These are phyloP conservation scores for Rhizoclosmatium sp. DNA, from an alignment of 192 early-diverging fungal genomes.

Conservation along the genomic window DNA sequence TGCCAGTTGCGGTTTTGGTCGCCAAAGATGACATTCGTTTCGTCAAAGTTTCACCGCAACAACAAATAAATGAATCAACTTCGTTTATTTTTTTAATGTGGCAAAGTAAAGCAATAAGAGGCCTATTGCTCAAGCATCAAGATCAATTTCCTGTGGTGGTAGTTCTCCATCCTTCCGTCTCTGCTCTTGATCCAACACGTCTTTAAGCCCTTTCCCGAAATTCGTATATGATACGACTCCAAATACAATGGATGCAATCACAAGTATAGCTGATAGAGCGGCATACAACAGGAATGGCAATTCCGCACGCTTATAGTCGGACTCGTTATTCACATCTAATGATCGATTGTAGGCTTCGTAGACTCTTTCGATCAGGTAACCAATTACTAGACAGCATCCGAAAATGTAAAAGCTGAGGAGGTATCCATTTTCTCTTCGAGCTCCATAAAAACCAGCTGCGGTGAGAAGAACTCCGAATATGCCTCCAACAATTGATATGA, in stretches of 20 bases:
- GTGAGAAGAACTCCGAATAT: constrained; percentile 14
- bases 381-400: constrained; percentile 13
- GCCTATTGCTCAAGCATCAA: neutral
- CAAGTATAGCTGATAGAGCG: neutral
- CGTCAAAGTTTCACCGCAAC: too few relatives aligned
- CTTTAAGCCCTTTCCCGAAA: constrained; percentile 9
- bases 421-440: neutral
- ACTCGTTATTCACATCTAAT: neutral
- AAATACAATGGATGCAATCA: constrained; percentile 1
- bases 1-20: too few relatives aligned
- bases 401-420: constrained; percentile 9
- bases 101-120: too few relatives aligned
- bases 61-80: too few relatives aligned
- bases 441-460: constrained; percentile 20
- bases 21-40: too few relatives aligned
- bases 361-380: constrained; percentile 25
- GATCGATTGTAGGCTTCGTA: neutral
- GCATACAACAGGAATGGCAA: constrained; percentile 30
- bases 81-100: too few relatives aligned
- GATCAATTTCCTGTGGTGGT: constrained; percentile 3
- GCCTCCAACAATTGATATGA: constrained; percentile 3
- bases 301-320: constrained; percentile 21
- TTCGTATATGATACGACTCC: neutral
- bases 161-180: neutral
- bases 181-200: constrained; percentile 12